Percentiles rank a stretch among this genome's conserved stretches.
Evolutionary conservation across 805 yeast genomes (phyloP).

Genomic region (Kazachstania viticola): DNA sequence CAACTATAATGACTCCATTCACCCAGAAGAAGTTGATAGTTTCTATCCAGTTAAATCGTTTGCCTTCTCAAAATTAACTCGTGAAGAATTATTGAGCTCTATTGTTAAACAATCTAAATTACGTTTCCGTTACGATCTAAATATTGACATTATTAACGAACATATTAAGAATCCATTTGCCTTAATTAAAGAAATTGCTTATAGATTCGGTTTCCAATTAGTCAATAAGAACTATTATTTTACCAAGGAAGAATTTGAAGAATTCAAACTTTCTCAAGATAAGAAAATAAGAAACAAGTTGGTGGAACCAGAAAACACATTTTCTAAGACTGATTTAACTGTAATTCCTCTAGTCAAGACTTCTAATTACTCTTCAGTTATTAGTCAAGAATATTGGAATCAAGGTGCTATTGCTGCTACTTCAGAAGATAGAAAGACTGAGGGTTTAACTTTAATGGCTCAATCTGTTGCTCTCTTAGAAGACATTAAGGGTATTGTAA

Average conservation of each 20-base stretch:
- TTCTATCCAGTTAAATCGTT: slow-evolving; percentile 34
- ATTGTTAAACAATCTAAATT: slow-evolving; percentile 41
- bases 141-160: slow-evolving; percentile 35
- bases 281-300: slow-evolving; percentile 28
- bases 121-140: slow-evolving; percentile 55
- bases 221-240: slow-evolving; percentile 31
- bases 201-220: slow-evolving; percentile 84
- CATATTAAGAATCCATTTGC: slow-evolving; percentile 29
- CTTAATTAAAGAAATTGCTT: slow-evolving; percentile 59
- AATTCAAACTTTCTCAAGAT: slow-evolving; percentile 21
- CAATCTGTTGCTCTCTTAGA: slow-evolving; percentile 69
- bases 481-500: slow-evolving; percentile 73
- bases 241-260: slow-evolving; percentile 30
- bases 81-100: slow-evolving; percentile 32
- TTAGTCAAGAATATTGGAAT: slow-evolving; percentile 67
- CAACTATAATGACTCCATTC: slow-evolving; percentile 31
- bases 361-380: slow-evolving; percentile 49
- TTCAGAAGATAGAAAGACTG: slow-evolving; percentile 32
- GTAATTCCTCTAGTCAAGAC: slow-evolving; percentile 71
- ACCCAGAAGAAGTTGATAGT: slow-evolving; percentile 32
- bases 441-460: slow-evolving; percentile 50
- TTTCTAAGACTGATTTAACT: slow-evolving; percentile 51
- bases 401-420: slow-evolving; percentile 37
- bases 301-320: slow-evolving; percentile 31
- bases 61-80: slow-evolving; percentile 36